Evolutionary conservation across 2,329 filamentous ascomycete species (phyloP).

Genomic region (Pseudohalonectria lignicola): DNA sequence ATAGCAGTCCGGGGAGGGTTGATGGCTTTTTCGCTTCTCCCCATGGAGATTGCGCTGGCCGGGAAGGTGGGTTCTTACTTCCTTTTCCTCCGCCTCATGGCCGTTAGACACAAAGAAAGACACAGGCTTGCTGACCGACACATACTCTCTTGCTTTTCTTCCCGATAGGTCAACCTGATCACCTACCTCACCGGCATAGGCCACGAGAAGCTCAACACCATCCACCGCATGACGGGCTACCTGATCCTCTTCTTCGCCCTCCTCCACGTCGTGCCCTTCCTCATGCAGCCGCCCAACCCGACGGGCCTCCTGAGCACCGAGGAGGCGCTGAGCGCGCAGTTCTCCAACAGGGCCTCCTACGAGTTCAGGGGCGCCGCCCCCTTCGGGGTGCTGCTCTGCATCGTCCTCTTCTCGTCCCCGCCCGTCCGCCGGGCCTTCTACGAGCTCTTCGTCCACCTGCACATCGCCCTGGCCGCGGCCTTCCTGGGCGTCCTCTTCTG

Average conservation of each 20-base stretch:
- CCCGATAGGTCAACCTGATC: constrained; percentile 55
- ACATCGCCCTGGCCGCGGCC: constrained; percentile 62
- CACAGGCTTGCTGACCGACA: too few relatives aligned
- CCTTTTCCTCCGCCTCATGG: too few relatives aligned
- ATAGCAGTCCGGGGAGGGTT: too few relatives aligned
- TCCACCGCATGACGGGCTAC: constrained; percentile 56
- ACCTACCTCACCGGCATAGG: constrained; percentile 53
- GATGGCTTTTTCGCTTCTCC: too few relatives aligned
- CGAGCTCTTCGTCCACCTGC: constrained; percentile 50
- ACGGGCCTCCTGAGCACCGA: too few relatives aligned
- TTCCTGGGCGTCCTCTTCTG: constrained; percentile 46
- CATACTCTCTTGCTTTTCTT: too few relatives aligned
- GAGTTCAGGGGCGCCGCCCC: constrained; percentile 50
- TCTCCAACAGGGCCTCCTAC: too few relatives aligned
- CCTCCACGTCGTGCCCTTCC: constrained; percentile 53
- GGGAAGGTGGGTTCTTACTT: too few relatives aligned
- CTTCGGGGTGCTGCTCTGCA: constrained; percentile 42
- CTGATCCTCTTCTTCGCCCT: constrained; percentile 48
- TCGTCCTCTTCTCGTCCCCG: constrained; percentile 51
- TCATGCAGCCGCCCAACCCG: constrained; percentile 46
- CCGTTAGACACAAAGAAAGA: too few relatives aligned
- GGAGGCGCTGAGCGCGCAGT: too few relatives aligned
- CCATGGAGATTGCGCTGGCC: too few relatives aligned
- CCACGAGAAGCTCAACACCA: constrained; percentile 54
- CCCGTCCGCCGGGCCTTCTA: constrained; percentile 32